phyloP scores from a whole-genome alignment of 163 green algal species.

The Scenedesmus sp. region DNA sequence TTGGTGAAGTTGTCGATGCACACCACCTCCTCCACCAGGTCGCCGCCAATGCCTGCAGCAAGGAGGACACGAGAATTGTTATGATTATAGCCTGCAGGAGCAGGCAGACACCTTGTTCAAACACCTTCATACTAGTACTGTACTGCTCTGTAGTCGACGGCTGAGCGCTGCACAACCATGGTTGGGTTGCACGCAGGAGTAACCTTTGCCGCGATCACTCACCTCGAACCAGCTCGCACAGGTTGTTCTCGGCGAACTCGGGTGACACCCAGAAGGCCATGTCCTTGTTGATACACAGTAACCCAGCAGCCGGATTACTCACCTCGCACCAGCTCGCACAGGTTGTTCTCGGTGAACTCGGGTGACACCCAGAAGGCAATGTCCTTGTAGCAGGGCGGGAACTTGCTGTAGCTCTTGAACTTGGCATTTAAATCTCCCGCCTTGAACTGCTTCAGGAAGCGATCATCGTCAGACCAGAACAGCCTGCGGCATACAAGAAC shows the following conservation, averaged over 20 bases:
- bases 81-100: no score
- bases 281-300: conserved; percentile 84
- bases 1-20: conserved; percentile 98
- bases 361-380: conserved; percentile 96
- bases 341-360: conserved; percentile 99
- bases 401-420: conserved; percentile 99
- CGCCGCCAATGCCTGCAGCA: conserved; percentile 80
- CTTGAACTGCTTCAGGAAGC: conserved; percentile 97
- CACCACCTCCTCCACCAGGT: conserved; percentile 97
- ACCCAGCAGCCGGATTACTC: background rate
- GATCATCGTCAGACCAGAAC: conserved; percentile 94
- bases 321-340: conserved; percentile 92
- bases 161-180: background rate
- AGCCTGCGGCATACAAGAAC: conserved; percentile 60
- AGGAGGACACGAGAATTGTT: no score
- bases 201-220: background rate
- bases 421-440: conserved; percentile 69
- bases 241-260: conserved; percentile 99
- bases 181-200: background rate
- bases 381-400: conserved; percentile 97
- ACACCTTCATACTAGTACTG: no score
- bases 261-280: conserved; percentile 96
- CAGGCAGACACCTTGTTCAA: no score
- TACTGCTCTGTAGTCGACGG: no score
- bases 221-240: conserved; percentile 90